Conservation (phyloP, 352 stramenopile genomes). For the Phytophthora foliorum region DNA sequence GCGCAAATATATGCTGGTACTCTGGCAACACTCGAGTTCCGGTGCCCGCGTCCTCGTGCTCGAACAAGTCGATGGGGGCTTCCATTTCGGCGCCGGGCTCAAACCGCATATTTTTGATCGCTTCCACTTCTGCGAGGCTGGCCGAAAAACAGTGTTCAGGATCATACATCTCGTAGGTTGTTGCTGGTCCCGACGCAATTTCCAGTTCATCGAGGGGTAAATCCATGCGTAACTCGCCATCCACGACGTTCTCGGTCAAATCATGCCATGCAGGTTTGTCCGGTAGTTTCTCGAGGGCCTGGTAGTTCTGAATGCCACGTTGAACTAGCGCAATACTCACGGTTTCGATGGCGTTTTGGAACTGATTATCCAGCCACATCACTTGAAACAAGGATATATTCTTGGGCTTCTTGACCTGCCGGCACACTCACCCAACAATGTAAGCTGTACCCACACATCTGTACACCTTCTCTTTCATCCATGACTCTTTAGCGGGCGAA, state of each 20-base stretch:
- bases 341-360: conserved; percentile 5
- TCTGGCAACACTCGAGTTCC: not conserved
- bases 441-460: not conserved
- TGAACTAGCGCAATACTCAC: conserved; percentile 6
- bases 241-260: conserved; percentile 3
- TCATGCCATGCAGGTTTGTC: not conserved
- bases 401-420: conserved; percentile 4
- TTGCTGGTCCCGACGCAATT: not conserved
- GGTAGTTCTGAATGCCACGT: not conserved
- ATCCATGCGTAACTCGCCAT: not conserved
- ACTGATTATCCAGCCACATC: conserved; percentile 12
- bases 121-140: conserved; percentile 4
- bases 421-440: conserved; percentile 15
- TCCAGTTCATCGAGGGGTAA: not conserved
- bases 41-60: not conserved
- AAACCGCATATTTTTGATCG: conserved; percentile 6
- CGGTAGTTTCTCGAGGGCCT: not conserved
- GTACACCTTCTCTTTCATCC: conserved; percentile 17
- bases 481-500: conserved; percentile 1
- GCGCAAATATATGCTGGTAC: conserved; percentile 8
- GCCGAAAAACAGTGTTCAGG: not conserved
- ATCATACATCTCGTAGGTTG: conserved; percentile 1
- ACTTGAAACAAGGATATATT: conserved; percentile 6
- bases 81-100: not conserved
- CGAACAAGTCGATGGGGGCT: not conserved